Conservation (phyloP, 2,329 filamentous ascomycete genomes). For the Trichoderma sp. region DNA sequence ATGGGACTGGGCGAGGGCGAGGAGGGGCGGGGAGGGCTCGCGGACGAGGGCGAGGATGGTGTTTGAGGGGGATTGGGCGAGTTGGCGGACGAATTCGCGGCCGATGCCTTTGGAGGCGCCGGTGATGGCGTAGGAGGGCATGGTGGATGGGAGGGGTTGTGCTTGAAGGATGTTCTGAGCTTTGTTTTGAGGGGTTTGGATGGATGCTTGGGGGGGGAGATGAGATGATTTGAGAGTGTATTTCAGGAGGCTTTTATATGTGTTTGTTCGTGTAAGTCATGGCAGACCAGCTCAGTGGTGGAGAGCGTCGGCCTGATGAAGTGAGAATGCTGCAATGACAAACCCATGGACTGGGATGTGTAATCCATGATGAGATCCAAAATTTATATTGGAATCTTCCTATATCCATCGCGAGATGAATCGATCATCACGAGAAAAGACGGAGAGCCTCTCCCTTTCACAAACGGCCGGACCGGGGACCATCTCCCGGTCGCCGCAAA, state of each 20-base stretch:
- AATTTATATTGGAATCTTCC: no score
- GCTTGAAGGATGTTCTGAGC: background rate
- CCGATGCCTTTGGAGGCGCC: slow-evolving; percentile 31
- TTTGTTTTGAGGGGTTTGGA: no score
- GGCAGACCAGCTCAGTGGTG: background rate
- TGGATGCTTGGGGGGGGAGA: no score
- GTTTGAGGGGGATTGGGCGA: slow-evolving; percentile 38
- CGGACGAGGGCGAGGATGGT: slow-evolving; percentile 47
- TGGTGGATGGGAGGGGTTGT: background rate
- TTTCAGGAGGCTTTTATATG: background rate
- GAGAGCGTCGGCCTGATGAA: background rate
- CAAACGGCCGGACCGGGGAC: background rate
- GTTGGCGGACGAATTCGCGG: slow-evolving; percentile 38
- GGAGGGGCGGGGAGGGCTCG: slow-evolving; percentile 34
- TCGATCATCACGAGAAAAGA: no score
- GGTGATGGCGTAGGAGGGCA: slow-evolving; percentile 30
- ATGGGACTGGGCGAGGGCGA: slow-evolving; percentile 35
- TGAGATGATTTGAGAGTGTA: background rate
- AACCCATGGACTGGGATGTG: background rate
- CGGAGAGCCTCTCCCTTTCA: background rate
- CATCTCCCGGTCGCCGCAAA: background rate
- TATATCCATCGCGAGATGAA: background rate
- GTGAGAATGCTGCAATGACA: background rate
- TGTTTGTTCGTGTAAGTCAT: slow-evolving; percentile 12
- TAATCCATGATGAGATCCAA: background rate